phyloP scores from a whole-genome alignment of 495 filamentous ascomycete species.

The Trichoderma asperelloides region DNA sequence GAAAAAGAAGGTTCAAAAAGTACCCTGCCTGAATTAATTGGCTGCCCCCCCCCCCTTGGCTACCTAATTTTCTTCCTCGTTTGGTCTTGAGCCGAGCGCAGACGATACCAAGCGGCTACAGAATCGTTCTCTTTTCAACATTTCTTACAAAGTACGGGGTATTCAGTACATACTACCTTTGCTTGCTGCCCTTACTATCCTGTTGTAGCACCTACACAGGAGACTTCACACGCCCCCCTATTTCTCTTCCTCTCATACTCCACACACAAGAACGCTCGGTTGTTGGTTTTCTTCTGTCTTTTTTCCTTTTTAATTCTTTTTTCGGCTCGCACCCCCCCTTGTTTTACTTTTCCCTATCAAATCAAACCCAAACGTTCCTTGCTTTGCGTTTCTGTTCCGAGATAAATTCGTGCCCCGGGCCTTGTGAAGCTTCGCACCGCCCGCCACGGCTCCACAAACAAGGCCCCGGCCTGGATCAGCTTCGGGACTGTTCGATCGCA shows the following conservation, averaged over 20 bases:
- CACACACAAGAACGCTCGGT: not conserved
- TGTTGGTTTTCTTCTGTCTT: not conserved
- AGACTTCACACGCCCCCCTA: not conserved
- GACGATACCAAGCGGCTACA: slow-evolving; percentile 3
- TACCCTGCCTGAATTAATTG: not conserved
- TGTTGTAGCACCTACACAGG: not conserved
- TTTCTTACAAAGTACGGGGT: not conserved
- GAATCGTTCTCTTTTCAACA: not conserved
- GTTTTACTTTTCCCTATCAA: not conserved
- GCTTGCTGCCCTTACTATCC: too few species aligned
- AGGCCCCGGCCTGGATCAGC: not conserved
- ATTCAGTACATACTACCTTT: too few species aligned
- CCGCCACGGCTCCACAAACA: not conserved
- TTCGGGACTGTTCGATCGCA: slow-evolving; percentile 20
- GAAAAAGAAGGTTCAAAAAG: not conserved
- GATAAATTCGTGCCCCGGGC: slow-evolving; percentile 1
- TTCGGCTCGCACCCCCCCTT: not conserved
- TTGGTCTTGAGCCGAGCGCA: slow-evolving; percentile 2
- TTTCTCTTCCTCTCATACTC: not conserved
- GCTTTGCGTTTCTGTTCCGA: not conserved
- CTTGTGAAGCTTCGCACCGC: slow-evolving; percentile 4
- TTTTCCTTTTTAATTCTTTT: not conserved
- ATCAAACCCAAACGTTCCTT: not conserved
- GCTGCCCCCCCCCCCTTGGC: not conserved
- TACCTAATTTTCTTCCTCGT: too few species aligned